Percentiles rank a stretch among this genome's conserved stretches.
Conservation (phyloP, 345 rosid genomes). For the Bruguiera parviflora region DNA sequence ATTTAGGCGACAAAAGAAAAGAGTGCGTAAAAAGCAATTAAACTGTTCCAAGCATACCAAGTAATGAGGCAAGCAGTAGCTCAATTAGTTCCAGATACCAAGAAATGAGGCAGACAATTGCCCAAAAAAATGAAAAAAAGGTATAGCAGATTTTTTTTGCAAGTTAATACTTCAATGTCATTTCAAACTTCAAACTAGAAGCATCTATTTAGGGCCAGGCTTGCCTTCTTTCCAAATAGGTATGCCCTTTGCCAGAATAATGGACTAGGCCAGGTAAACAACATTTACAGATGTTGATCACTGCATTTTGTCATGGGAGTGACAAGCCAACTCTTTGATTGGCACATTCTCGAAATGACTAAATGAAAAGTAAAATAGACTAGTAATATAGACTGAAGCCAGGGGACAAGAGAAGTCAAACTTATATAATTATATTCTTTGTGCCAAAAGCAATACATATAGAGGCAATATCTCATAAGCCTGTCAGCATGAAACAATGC, state of each 20-base stretch:
- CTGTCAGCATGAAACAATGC: too few relatives aligned
- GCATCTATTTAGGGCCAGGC: neutral
- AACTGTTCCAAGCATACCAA: neutral
- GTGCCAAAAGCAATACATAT: neutral
- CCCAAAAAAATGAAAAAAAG: too few relatives aligned
- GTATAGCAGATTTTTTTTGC: too few relatives aligned
- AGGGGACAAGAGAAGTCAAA: neutral
- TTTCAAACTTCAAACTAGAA: neutral
- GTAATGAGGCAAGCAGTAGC: neutral
- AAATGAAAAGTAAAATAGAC: too few relatives aligned
- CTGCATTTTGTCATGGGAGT: too few relatives aligned
- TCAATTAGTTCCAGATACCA: too few relatives aligned
- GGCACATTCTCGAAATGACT: too few relatives aligned
- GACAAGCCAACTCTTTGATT: too few relatives aligned
- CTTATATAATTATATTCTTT: neutral
- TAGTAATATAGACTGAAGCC: too few relatives aligned
- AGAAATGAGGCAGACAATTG: too few relatives aligned
- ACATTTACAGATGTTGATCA: too few relatives aligned
- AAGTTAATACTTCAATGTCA: neutral
- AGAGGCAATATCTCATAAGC: too few relatives aligned
- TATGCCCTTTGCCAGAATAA: neutral
- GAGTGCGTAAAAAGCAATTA: constrained; percentile 1
- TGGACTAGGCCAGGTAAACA: neutral
- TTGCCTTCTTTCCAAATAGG: neutral
- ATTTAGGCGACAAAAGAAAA: neutral